A percentile compares a stretch with the other conserved stretches of the same genome.
Conservation (phyloP, 2,329 filamentous ascomycete genomes). For the Neospermospora avenae region DNA sequence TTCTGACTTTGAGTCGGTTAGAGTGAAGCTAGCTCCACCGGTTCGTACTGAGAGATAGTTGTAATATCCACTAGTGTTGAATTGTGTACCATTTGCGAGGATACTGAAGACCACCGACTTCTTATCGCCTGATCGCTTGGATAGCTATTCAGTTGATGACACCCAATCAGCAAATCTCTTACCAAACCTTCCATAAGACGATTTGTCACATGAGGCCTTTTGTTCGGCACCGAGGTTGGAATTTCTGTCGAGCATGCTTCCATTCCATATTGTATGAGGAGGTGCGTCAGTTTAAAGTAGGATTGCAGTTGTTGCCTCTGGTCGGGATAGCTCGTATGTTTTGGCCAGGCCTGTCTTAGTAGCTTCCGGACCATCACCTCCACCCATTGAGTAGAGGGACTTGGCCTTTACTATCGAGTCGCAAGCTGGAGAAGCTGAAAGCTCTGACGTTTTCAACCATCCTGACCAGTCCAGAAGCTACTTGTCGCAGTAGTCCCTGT, state of each 20-base stretch:
- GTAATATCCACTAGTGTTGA: conserved; percentile 16
- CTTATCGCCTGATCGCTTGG: conserved; percentile 13
- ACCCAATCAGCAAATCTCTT: conserved; percentile 18
- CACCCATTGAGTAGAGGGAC: conserved; percentile 6
- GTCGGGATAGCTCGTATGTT: conserved; percentile 22
- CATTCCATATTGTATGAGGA: conserved; percentile 17
- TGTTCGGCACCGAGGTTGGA: conserved; percentile 17
- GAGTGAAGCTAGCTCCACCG: conserved; percentile 18
- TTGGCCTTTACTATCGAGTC: conserved; percentile 14
- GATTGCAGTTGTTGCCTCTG: conserved; percentile 20
- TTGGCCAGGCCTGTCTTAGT: conserved; percentile 22
- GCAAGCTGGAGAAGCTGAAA: not conserved
- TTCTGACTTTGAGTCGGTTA: conserved; percentile 6
- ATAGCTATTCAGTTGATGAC: conserved; percentile 9
- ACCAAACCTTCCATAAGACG: conserved; percentile 17
- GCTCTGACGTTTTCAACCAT: conserved; percentile 9
- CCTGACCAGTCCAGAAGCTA: conserved; percentile 18
- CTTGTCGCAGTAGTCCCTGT: conserved; percentile 18
- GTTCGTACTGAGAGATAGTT: conserved; percentile 20
- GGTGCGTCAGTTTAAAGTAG: conserved; percentile 22
- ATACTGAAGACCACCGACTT: conserved; percentile 19
- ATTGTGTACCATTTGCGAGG: conserved; percentile 7
- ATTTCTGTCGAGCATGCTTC: not conserved
- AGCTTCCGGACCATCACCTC: conserved; percentile 21
- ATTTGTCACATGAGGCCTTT: conserved; percentile 1